phyloP scores from a whole-genome alignment of 2,329 filamentous ascomycete species.

The Zymoseptoria brevis region DNA sequence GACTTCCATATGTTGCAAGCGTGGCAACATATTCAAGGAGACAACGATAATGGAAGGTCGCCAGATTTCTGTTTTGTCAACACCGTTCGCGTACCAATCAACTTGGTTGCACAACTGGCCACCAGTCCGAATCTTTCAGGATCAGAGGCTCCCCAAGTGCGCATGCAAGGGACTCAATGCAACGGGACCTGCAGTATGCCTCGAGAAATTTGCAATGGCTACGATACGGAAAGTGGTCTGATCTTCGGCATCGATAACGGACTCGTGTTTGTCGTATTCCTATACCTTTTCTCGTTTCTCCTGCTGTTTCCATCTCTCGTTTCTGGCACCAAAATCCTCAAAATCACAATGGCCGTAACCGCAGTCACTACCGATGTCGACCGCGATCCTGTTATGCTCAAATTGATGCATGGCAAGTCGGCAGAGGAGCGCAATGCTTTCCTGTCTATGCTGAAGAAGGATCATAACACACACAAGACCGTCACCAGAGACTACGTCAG shows the following conservation, averaged over 20 bases:
- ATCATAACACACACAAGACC: constrained; percentile 66
- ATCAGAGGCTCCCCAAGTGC: background rate
- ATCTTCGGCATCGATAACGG: background rate
- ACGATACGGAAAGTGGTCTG: background rate
- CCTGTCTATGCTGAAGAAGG: constrained; percentile 77
- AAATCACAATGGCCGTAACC: background rate
- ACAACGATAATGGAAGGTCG: background rate
- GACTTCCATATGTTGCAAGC: background rate
- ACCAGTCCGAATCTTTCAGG: background rate
- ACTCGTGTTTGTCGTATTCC: background rate
- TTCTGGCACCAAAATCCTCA: background rate
- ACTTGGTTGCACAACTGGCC: background rate
- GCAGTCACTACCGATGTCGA: constrained; percentile 12
- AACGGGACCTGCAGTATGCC: background rate
- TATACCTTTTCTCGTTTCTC: background rate
- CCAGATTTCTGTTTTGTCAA: background rate
- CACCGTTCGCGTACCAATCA: background rate
- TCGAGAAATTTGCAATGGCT: background rate
- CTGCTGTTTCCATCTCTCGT: background rate
- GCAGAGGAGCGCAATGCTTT: constrained; percentile 72
- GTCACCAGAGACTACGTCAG: constrained; percentile 91
- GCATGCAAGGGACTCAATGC: background rate
- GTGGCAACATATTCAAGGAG: background rate
- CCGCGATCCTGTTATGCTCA: constrained; percentile 67
- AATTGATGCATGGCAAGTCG: constrained; percentile 66